Conservation (phyloP, 2,329 filamentous ascomycete species). For the Colletotrichum graminicola region DNA sequence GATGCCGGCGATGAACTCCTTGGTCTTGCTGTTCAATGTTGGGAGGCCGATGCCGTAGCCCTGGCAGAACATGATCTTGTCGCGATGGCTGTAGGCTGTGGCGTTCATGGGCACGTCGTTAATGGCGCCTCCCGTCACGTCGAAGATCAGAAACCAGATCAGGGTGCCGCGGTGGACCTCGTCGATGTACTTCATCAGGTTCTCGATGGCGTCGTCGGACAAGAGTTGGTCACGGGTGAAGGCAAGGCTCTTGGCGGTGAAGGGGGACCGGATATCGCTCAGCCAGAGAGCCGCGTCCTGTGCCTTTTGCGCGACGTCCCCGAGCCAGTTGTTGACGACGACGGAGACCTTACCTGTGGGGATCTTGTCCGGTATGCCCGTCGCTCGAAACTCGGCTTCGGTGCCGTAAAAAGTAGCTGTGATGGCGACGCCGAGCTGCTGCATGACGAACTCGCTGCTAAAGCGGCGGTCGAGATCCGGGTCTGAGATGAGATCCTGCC, state of each 20-base stretch:
- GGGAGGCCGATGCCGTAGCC: slow-evolving; percentile 68
- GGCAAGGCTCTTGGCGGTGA: slow-evolving; percentile 70
- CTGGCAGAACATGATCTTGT: slow-evolving; percentile 74
- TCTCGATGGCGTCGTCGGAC: slow-evolving; percentile 56
- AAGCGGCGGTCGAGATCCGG: slow-evolving; percentile 69
- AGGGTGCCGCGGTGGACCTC: slow-evolving; percentile 61
- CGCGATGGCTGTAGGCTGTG: slow-evolving; percentile 73
- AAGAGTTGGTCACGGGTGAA: slow-evolving; percentile 64
- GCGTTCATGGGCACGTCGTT: slow-evolving; percentile 66
- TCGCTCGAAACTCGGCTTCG: slow-evolving; percentile 64
- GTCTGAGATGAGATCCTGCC: slow-evolving; percentile 69
- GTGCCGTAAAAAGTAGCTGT: slow-evolving; percentile 73
- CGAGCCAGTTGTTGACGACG: slow-evolving; percentile 73
- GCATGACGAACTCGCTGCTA: slow-evolving; percentile 66
- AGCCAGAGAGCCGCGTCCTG: slow-evolving; percentile 62
- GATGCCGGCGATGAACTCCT: slow-evolving; percentile 64
- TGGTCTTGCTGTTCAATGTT: slow-evolving; percentile 59
- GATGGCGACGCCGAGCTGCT: slow-evolving; percentile 66
- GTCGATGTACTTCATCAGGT: slow-evolving; percentile 68
- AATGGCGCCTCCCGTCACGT: slow-evolving; percentile 71
- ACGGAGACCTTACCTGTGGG: slow-evolving; percentile 56
- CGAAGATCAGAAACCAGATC: slow-evolving; percentile 73
- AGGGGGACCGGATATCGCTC: slow-evolving; percentile 61
- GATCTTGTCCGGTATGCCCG: slow-evolving; percentile 62
- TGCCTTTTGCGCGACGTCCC: slow-evolving; percentile 65